Evolutionary conservation across 2,329 filamentous ascomycete genomes (phyloP).

Genomic region (Penicillium brasilianum): DNA sequence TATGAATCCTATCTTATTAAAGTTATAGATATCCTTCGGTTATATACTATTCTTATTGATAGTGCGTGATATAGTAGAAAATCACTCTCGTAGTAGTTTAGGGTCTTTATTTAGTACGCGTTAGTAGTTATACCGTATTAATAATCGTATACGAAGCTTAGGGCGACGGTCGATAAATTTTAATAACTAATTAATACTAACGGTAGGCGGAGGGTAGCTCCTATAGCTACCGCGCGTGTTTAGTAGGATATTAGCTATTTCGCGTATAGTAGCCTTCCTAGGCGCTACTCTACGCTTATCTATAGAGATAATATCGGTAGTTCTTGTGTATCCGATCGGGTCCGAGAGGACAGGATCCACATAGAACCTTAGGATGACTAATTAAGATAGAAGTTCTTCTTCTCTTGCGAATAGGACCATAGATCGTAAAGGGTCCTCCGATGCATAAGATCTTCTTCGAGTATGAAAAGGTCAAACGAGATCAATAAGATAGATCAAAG

Average conservation of each 20-base stretch:
- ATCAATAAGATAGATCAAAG: no score
- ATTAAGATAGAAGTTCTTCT: no score
- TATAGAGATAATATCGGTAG: no score
- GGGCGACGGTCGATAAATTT: neutral
- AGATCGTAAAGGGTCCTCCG: no score
- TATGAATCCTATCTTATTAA: slow-evolving; percentile 15
- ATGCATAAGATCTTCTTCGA: no score
- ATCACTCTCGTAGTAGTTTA: neutral
- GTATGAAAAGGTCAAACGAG: no score
- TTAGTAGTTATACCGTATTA: slow-evolving; percentile 1
- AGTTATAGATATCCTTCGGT: slow-evolving; percentile 21
- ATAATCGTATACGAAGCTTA: neutral
- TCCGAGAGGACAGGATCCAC: no score
- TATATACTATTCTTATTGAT: neutral
- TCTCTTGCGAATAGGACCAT: no score
- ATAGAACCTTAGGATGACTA: no score
- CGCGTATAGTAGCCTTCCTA: neutral
- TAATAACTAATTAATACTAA: slow-evolving; percentile 4
- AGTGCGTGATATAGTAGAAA: neutral
- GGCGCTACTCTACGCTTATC: neutral
- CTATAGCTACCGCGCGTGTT: neutral
- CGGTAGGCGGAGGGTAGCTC: neutral
- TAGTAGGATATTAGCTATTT: slow-evolving; percentile 13
- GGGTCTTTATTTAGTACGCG: neutral
- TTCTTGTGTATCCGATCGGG: no score